Percentiles rank a stretch among this genome's conserved stretches.
These are phyloP conservation scores for Ogataea pini DNA, from an alignment of 805 yeast species.

Conservation along the genomic window DNA sequence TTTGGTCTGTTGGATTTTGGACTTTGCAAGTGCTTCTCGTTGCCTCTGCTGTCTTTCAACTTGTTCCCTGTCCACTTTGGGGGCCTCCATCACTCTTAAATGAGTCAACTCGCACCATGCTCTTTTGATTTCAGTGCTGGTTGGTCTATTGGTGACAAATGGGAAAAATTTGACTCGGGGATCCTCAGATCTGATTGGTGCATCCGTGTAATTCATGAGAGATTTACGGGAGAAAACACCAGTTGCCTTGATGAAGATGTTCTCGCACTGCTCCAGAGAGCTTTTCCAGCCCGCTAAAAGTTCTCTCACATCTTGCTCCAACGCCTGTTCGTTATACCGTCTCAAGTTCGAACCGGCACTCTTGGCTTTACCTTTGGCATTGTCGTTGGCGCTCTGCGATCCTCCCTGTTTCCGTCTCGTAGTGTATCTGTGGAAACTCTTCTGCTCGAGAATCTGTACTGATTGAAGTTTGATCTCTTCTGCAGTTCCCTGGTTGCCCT, in stretches of 20 bases:
- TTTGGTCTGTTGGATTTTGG: constrained; percentile 21
- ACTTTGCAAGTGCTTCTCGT: constrained; percentile 32
- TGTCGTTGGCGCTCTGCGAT: constrained; percentile 89
- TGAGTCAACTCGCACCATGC: constrained; percentile 83
- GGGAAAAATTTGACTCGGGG: constrained; percentile 71
- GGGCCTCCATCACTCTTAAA: constrained; percentile 54
- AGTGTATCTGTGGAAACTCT: constrained; percentile 92
- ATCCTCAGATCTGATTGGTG: constrained; percentile 54
- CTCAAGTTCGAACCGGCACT: constrained; percentile 93
- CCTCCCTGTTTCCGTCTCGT: constrained; percentile 98
- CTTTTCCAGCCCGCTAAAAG: constrained; percentile 66
- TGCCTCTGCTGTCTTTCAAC: constrained; percentile 34
- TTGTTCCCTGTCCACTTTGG: constrained; percentile 42
- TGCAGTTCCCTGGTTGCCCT: constrained; percentile 54
- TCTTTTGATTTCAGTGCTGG: constrained; percentile 72
- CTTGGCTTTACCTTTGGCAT: constrained; percentile 90
- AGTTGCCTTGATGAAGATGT: constrained; percentile 78
- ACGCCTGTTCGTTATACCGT: constrained; percentile 84
- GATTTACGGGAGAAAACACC: constrained; percentile 67
- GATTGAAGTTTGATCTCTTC: constrained; percentile 58
- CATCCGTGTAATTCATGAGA: constrained; percentile 65
- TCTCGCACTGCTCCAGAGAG: constrained; percentile 59
- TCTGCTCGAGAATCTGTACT: constrained; percentile 68
- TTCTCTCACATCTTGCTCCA: constrained; percentile 74
- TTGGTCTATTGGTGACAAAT: constrained; percentile 87